These are phyloP conservation scores for Fusarium brachygibbosum DNA, from an alignment of 2,329 filamentous ascomycete species.

Conservation along the genomic window DNA sequence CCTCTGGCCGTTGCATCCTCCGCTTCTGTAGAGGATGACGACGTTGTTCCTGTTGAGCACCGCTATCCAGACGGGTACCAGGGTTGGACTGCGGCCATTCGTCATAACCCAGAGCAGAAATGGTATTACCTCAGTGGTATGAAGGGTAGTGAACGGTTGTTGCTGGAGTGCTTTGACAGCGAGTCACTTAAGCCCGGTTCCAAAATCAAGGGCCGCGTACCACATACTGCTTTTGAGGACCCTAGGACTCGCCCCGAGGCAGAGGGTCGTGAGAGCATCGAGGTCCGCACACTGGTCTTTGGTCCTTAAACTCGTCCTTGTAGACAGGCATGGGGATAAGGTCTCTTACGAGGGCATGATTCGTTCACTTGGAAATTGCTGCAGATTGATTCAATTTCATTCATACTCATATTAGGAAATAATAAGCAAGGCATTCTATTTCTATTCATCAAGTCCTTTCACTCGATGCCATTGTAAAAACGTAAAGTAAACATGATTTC, in stretches of 20 bases:
- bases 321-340: not conserved
- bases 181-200: slow-evolving; percentile 65
- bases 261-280: slow-evolving; percentile 85
- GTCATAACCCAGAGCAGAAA: slow-evolving; percentile 70
- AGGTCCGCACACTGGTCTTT: slow-evolving; percentile 89
- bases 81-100: slow-evolving; percentile 81
- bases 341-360: not conserved
- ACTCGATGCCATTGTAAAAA: slow-evolving; percentile 23
- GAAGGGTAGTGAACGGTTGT: slow-evolving; percentile 76
- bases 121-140: slow-evolving; percentile 89
- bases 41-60: slow-evolving; percentile 80
- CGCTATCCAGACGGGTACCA: slow-evolving; percentile 73
- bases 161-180: slow-evolving; percentile 85
- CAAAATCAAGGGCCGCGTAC: slow-evolving; percentile 68
- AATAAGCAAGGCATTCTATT: slow-evolving; percentile 38
- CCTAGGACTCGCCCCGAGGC: slow-evolving; percentile 78
- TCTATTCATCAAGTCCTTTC: slow-evolving; percentile 37
- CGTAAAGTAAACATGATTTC: slow-evolving; percentile 15
- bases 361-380: not conserved
- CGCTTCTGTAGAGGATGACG: slow-evolving; percentile 69
- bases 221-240: slow-evolving; percentile 86
- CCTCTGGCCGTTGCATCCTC: slow-evolving; percentile 79
- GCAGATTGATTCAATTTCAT: not conserved
- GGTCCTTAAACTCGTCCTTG: slow-evolving; percentile 60
- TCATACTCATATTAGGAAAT: slow-evolving; percentile 13